Percentiles rank a stretch among this genome's conserved stretches.
Conservation (phyloP, 306 rosid genomes). For the Mucuna pruriens region DNA sequence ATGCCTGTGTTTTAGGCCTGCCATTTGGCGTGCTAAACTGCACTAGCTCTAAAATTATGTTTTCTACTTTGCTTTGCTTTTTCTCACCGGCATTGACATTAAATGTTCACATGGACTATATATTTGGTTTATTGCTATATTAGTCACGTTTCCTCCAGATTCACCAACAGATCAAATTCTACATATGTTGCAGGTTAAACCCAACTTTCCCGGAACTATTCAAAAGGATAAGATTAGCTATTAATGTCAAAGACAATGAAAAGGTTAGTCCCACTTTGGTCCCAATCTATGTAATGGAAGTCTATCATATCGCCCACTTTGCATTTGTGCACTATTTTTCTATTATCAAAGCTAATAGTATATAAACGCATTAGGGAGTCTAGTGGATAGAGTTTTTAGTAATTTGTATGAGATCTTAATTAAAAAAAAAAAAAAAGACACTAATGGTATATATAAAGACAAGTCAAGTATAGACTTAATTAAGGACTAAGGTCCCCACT, state of each 20-base stretch:
- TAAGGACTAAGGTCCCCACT: constrained; percentile 47
- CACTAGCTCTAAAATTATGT: not conserved
- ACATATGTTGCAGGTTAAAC: not conserved
- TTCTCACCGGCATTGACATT: not conserved
- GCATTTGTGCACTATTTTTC: constrained; percentile 31
- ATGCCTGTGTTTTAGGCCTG: not conserved
- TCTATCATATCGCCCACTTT: constrained; percentile 43
- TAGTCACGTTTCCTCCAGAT: not conserved
- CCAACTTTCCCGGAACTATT: constrained; percentile 22
- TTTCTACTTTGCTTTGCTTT: not conserved
- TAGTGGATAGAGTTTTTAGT: not conserved
- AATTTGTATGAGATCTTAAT: not conserved
- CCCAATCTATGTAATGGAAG: constrained; percentile 43
- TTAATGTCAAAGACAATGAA: constrained; percentile 34
- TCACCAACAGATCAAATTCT: constrained; percentile 29
- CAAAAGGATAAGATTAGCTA: constrained; percentile 37
- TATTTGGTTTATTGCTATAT: not conserved
- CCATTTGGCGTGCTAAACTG: constrained; percentile 32
- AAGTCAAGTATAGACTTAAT: constrained; percentile 24
- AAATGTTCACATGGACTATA: not conserved
- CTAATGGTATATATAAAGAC: constrained; percentile 40
- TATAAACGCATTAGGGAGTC: not conserved
- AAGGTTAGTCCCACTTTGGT: constrained; percentile 28
- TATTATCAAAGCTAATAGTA: constrained; percentile 32
- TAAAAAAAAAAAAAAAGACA: not conserved